Percentiles rank a stretch among this genome's conserved stretches.
These are phyloP conservation scores for Wickerhamiella azyma DNA, from an alignment of 805 yeast species.

Conservation along the genomic window DNA sequence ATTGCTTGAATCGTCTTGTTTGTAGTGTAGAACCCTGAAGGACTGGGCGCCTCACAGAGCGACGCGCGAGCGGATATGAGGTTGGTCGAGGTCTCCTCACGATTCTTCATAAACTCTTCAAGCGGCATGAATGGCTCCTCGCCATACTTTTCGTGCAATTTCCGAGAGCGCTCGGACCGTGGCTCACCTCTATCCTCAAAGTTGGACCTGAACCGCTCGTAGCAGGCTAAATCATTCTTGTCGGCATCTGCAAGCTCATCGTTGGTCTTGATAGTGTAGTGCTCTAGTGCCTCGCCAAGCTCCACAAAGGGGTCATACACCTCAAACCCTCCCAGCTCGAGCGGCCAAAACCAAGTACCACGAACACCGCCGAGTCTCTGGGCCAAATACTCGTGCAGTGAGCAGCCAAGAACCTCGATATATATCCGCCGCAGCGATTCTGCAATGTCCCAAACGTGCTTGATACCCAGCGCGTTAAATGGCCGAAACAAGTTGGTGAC, in stretches of 20 bases:
- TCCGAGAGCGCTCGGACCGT: not conserved
- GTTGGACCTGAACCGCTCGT: not conserved
- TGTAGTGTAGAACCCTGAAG: too few species aligned
- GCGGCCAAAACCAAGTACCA: constrained; percentile 2
- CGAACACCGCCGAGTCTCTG: not conserved
- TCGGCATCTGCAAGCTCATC: not conserved
- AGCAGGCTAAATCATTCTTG: not conserved
- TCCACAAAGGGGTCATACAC: constrained; percentile 1
- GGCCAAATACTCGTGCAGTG: not conserved
- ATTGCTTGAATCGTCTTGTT: too few species aligned
- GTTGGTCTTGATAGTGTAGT: not conserved
- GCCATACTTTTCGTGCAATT: not conserved
- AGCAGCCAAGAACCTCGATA: not conserved
- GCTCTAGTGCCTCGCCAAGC: not conserved
- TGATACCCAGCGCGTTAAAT: not conserved
- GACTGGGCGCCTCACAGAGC: too few species aligned
- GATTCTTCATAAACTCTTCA: not conserved
- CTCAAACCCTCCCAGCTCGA: constrained; percentile 4
- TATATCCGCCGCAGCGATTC: not conserved
- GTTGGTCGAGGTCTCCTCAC: not conserved
- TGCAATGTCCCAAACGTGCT: not conserved
- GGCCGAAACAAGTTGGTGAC: not conserved
- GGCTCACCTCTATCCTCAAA: not conserved
- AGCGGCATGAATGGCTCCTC: constrained; percentile 2
- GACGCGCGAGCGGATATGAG: not conserved